These are phyloP conservation scores for Ceratobasidium theobromae DNA, from an alignment of 1,284 basidiomycete species.

Conservation along the genomic window DNA sequence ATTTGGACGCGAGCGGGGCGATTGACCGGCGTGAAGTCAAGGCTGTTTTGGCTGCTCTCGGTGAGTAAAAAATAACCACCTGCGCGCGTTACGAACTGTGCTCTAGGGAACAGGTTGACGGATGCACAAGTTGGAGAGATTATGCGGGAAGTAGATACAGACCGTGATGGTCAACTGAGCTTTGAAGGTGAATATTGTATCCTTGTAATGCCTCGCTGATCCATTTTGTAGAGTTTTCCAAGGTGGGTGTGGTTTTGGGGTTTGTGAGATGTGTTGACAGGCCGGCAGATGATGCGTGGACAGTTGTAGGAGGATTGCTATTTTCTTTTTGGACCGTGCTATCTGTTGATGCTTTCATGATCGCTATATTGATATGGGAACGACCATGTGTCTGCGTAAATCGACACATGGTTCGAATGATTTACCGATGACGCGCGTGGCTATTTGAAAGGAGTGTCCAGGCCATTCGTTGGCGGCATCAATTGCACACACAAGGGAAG, in stretches of 20 bases:
- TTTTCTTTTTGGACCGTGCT: too few species aligned
- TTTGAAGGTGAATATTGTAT: conserved; percentile 29
- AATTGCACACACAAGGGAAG: too few species aligned
- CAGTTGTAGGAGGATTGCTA: neutral
- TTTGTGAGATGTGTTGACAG: neutral
- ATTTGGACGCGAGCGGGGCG: conserved; percentile 61
- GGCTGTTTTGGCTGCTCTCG: conserved; percentile 43
- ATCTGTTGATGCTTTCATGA: too few species aligned
- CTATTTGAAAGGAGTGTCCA: too few species aligned
- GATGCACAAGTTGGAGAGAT: conserved; percentile 61
- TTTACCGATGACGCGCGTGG: too few species aligned
- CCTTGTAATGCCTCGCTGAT: neutral
- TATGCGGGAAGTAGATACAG: conserved; percentile 62
- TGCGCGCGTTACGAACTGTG: conserved; percentile 42
- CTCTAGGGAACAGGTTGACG: conserved; percentile 55
- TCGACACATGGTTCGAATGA: too few species aligned
- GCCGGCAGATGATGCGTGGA: conserved; percentile 11
- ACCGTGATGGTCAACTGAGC: conserved; percentile 53
- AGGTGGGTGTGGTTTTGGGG: neutral
- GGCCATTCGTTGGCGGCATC: too few species aligned
- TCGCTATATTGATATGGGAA: too few species aligned
- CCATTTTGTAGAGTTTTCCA: neutral
- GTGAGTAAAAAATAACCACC: conserved; percentile 19
- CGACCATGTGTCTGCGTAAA: too few species aligned
- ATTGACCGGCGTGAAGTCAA: conserved; percentile 50